phyloP scores from a whole-genome alignment of 2,329 filamentous ascomycete species.

The Exophiala calicioides region DNA sequence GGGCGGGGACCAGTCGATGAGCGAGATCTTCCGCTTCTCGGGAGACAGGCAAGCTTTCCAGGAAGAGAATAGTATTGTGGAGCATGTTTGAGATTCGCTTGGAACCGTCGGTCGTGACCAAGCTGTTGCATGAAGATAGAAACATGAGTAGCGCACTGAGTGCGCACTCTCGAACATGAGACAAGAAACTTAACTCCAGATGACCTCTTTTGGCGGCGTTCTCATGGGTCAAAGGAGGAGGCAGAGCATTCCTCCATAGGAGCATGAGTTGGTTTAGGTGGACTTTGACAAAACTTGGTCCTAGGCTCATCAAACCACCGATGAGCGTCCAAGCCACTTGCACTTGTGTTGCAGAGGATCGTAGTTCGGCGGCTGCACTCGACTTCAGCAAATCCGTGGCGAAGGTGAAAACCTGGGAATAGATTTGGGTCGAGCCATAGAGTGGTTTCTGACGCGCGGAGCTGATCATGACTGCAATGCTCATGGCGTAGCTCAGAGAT shows the following conservation, averaged over 20 bases:
- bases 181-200: slow-evolving; percentile 87
- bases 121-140: slow-evolving; percentile 85
- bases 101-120: slow-evolving; percentile 90
- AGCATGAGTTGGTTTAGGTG: slow-evolving; percentile 91
- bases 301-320: slow-evolving; percentile 92
- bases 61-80: slow-evolving; percentile 86
- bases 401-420: slow-evolving; percentile 85
- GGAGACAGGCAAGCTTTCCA: slow-evolving; percentile 79
- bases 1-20: slow-evolving; percentile 77
- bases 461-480: slow-evolving; percentile 84
- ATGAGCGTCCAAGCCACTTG: slow-evolving; percentile 98
- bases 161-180: slow-evolving; percentile 92
- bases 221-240: slow-evolving; percentile 90
- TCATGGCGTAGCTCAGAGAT: slow-evolving; percentile 89
- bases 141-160: slow-evolving; percentile 89
- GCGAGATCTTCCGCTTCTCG: slow-evolving; percentile 84
- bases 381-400: slow-evolving; percentile 90
- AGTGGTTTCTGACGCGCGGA: slow-evolving; percentile 84
- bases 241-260: slow-evolving; percentile 95
- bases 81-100: slow-evolving; percentile 92
- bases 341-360: slow-evolving; percentile 89
- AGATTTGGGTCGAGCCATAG: slow-evolving; percentile 93
- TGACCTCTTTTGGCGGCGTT: slow-evolving; percentile 80
- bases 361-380: slow-evolving; percentile 84
- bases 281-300: slow-evolving; percentile 98